Base-by-base conservation (phyloP, 306 rosid genomes). In the Lotus japonicus region DNA sequence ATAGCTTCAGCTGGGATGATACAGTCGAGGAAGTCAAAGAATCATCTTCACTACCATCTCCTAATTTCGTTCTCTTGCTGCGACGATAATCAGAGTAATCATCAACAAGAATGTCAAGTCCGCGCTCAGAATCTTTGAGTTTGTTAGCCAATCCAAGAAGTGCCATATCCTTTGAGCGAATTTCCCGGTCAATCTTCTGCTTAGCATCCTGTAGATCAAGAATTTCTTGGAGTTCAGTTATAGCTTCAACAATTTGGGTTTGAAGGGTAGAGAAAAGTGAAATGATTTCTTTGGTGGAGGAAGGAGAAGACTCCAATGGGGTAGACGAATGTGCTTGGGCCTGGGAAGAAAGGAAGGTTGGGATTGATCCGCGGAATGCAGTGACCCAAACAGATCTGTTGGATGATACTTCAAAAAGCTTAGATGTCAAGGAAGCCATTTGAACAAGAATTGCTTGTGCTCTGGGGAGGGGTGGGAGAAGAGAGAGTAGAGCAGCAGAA, bases 141-240 rank as follows among this genome's bases (percentile, higher is more conserved):
- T 88, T 89, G 80, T 83, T 84, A 76, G 96, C 84, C 64, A 89
- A 92, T 9, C 91, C 86, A 41, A 85, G 89, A 35, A 88, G 78
- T 1, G 84, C 71, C 8, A 79, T 60, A 67, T 92, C 98, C 43
- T 79, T 88, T 19, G 89, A 59, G 61, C 59, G 68, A 65, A 86
- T 85, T 51, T 92, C 96, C 1, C 76, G 78, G 58, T 84, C 88
- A 19, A 86, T 60, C 70, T 89, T 92, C 81, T 79, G 87, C 85
- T 86, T 88, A 53, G 87, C 72, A 4, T 92, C 96, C 72, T 92
- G 95, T 2, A 87, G 89, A 76, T 89, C 88, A 56, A 89, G 97
- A 73, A 89, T 89, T 56, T 92, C 96, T 68, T 92, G 97, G 78
- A 92, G 97, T 68, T 92, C 94, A 0, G 98, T 88, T 6, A 92